A percentile compares a stretch with the other conserved stretches of the same genome.
Conservation (phyloP, 805 yeast genomes). For the Wickerhamomyces canadensis region DNA sequence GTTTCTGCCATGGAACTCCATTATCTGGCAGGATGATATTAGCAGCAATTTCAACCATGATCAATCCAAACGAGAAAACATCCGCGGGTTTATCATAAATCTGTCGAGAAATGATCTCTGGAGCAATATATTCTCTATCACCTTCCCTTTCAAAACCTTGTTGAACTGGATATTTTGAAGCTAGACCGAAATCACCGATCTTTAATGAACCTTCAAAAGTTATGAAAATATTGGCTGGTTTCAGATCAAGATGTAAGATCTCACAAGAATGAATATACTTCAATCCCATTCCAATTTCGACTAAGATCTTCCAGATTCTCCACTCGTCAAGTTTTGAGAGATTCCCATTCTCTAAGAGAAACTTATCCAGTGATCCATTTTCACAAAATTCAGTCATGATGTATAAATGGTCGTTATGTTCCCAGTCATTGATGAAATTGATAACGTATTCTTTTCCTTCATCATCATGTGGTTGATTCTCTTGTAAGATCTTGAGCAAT, state of each 20-base stretch:
- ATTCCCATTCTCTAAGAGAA: conserved; percentile 71
- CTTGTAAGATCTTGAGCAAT: conserved; percentile 43
- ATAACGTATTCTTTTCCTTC: conserved; percentile 77
- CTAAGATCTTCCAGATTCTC: conserved; percentile 94
- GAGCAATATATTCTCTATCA: conserved; percentile 96
- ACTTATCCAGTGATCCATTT: conserved; percentile 83
- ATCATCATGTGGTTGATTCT: conserved; percentile 32
- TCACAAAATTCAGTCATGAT: conserved; percentile 95
- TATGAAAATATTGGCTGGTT: conserved; percentile 91
- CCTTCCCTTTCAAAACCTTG: conserved; percentile 84
- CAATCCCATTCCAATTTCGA: conserved; percentile 76
- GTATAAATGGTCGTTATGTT: conserved; percentile 64
- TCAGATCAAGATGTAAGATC: conserved; percentile 82
- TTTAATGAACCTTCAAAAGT: conserved; percentile 93
- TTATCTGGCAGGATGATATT: conserved; percentile 92
- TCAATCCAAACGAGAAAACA: conserved; percentile 87
- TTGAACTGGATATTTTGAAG: conserved; percentile 72
- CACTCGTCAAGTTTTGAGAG: conserved; percentile 85
- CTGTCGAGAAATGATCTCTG: conserved; percentile 82
- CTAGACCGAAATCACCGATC: conserved; percentile 96
- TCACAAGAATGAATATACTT: conserved; percentile 72
- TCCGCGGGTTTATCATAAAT: conserved; percentile 90
- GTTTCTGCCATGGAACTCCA: conserved; percentile 94
- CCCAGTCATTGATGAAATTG: conserved; percentile 83
- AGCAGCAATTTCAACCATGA: conserved; percentile 93